Evolutionary conservation across 805 yeast species (phyloP), one percentile per base, ranked within the genome.

Genomic region (Pichia occidentalis): DNA sequence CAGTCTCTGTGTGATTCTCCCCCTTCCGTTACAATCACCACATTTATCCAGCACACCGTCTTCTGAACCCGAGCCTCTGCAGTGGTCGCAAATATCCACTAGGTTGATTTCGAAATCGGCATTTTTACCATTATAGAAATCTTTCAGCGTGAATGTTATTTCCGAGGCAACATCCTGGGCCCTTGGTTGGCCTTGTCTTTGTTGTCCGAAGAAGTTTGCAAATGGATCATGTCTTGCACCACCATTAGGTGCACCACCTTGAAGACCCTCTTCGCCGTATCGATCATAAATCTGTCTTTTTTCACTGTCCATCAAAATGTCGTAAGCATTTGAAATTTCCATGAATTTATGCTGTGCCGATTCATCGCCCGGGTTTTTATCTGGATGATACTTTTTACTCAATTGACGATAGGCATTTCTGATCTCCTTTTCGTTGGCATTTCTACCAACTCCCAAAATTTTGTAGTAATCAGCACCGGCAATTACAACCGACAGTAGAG

Each of bases 321-420:
- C 96, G 58, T 90, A 90, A 0, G 97, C 97, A 53, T 83, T 95
- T 12, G 95, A 95, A 21, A 92, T 73, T 60, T 87, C 95, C 35
- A 92, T 80, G 57, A 88, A 92, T 61, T 75, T 80, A 34, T 82
- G 80, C 47, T 85, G 87, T 1, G 97, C 95, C 21, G 73, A 81
- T 7, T 85, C 86, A 50, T 80, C 75, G 6, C 80, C 82, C 5
- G 82, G 80, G 56, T 90, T 92, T 64, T 90, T 90, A 61, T 90
- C 98, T 2, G 98, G 98, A 55, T 90, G 98, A 60, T 74, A 86
- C 54, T 84, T 84, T 57, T 85, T 81, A 48, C 88, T 79, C 46
- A 90, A 63, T 39, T 75, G 72, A 48, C 95, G 67, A 57, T 88
- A 88, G 0, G 96, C 95, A 36, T 78, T 73, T 56, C 85, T 86